Base-by-base conservation (phyloP, 2,329 filamentous ascomycete genomes). In the Hypoxylon sp. region DNA sequence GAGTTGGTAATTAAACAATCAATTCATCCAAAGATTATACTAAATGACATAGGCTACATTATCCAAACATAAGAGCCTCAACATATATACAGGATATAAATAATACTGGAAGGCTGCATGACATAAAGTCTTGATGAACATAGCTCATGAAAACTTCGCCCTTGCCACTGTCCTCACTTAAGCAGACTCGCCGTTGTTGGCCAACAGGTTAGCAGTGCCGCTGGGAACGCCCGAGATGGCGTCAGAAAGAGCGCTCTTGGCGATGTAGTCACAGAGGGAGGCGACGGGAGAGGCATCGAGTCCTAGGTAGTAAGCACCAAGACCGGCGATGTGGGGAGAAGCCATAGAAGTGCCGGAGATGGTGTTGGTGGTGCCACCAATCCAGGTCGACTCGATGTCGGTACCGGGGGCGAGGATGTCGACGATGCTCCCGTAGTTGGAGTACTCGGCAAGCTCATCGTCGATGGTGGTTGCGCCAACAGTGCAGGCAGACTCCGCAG, bases 331-430 rank as follows among this genome's bases (percentile, higher is more conserved):
- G 63, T 86, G 83, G 1, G 84, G 83, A 7, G 75, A 70, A 1
- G 84, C 81, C 83, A 86, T 86, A 19, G 78, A 83, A 5, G 84
- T 87, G 34, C 84, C 84, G 7, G 74, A 78, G 61, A 83, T 73
- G 16, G 63, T 73, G 30, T 70, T 68, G 7, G 65, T 75, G 73
- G 6, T n/a, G 11, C 41, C 42, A 11, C 47, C 51, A 16, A 21
- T 49, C 69, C 73, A 77, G 4, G 78, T 69, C 15, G 71, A 75
- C 6, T 75, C 50, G 36, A 78, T 69, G 34, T 65, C 60, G 7
- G 70, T 67, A 12, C 76, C 76, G 0, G 75, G 74, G 0, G 74
- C 75, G 21, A 76, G 73, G 35, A 78, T 58, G 49, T 78, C 74
- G 37, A 78, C 66, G 4, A 69, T 31, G 7, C 55, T 42, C 4